phyloP scores from a whole-genome alignment of 1,284 basidiomycete genomes.

The Cutaneotrichosporon sp. region DNA sequence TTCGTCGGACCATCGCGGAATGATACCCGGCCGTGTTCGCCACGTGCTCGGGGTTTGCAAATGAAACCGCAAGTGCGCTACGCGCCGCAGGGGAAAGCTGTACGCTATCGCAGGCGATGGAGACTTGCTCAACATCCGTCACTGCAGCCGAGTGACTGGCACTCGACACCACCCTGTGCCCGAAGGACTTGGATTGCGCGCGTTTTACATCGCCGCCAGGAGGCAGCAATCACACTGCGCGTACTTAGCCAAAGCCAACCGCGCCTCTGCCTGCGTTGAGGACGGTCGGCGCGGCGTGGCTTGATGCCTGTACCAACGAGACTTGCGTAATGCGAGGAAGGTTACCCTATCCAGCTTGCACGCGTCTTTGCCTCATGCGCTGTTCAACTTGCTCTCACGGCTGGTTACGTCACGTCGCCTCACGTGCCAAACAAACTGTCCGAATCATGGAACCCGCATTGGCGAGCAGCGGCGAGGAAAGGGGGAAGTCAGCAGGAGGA shows the following conservation, averaged over 20 bases:
- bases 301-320: conserved; percentile 1
- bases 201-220: neutral
- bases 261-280: neutral
- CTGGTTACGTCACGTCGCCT: conserved; percentile 6
- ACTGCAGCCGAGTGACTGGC: conserved; percentile 7
- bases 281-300: neutral
- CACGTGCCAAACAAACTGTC: neutral
- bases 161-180: conserved; percentile 2
- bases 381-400: conserved; percentile 5
- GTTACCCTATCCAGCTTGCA: conserved; percentile 1
- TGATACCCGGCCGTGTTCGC: conserved; percentile 1
- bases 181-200: conserved; percentile 6
- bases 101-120: neutral
- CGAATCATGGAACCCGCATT: conserved; percentile 1
- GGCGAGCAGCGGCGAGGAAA: conserved; percentile 22
- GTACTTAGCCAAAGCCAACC: neutral
- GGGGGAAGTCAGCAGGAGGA: conserved; percentile 18
- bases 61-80: neutral
- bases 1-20: neutral
- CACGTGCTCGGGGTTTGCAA: neutral
- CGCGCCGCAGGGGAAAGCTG: conserved; percentile 1
- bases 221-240: conserved; percentile 3
- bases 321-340: conserved; percentile 3
- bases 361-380: neutral
- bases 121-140: conserved; percentile 7